Conservation (phyloP, 169 alveolate genomes). For the Eimeria acervulina region DNA sequence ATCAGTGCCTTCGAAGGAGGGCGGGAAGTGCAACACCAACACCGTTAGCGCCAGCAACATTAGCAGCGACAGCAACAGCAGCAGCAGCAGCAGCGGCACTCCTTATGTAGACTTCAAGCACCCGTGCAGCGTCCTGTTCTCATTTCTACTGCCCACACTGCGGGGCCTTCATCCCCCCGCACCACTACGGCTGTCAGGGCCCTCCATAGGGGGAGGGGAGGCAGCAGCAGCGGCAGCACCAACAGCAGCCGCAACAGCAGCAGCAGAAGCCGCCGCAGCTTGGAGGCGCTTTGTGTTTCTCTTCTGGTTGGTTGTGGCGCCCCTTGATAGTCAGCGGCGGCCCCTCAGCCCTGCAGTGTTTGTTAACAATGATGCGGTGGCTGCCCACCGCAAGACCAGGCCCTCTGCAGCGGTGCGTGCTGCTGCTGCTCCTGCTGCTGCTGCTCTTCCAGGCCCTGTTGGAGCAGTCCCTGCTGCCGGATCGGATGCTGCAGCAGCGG, state of each 20-base stretch:
- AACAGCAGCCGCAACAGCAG: not conserved
- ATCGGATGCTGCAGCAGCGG: not conserved
- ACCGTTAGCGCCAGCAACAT: not conserved
- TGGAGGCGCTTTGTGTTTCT: constrained; percentile 53
- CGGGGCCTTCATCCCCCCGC: constrained; percentile 39
- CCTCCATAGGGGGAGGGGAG: not conserved
- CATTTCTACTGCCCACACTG: constrained; percentile 35
- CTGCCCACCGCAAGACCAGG: constrained; percentile 53
- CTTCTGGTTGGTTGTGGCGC: constrained; percentile 50
- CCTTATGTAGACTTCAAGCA: constrained; percentile 62
- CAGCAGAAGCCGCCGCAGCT: constrained; percentile 54
- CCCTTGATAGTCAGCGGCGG: constrained; percentile 72
- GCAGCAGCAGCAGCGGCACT: not conserved
- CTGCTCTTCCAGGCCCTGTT: not conserved
- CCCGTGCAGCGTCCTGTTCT: constrained; percentile 59
- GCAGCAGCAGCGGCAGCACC: not conserved
- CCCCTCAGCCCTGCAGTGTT: constrained; percentile 63
- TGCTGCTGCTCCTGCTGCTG: constrained; percentile 18
- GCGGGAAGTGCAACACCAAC: not conserved
- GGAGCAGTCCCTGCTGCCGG: too few relatives aligned
- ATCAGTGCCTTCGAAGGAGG: not conserved
- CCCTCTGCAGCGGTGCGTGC: constrained; percentile 41
- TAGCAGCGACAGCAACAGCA: constrained; percentile 49
- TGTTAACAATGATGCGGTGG: not conserved
- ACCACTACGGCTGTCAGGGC: not conserved